These are phyloP conservation scores for Fusarium floridanum DNA, from an alignment of 2,329 filamentous ascomycete genomes.

Conservation along the genomic window DNA sequence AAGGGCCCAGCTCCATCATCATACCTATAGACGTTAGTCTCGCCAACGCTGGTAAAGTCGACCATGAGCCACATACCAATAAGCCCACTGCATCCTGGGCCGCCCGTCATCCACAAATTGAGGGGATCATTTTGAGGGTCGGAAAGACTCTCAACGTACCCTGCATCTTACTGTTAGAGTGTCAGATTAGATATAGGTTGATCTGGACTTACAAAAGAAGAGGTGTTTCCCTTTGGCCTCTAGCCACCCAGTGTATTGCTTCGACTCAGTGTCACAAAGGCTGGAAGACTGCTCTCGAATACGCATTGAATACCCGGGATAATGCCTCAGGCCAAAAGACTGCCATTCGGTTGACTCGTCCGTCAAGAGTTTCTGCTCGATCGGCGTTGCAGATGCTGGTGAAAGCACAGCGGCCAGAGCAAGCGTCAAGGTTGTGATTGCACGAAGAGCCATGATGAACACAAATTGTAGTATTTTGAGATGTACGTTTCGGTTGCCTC, in stretches of 20 bases:
- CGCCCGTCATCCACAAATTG: constrained; percentile 39
- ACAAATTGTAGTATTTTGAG: neutral
- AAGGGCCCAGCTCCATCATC: constrained; percentile 36
- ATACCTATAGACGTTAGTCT: constrained; percentile 18
- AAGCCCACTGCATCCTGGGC: constrained; percentile 28
- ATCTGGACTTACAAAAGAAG: constrained; percentile 26
- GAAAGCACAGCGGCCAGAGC: neutral
- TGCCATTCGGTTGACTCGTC: neutral
- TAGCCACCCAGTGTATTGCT: constrained; percentile 40
- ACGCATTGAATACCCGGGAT: constrained; percentile 31
- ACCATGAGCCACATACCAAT: neutral
- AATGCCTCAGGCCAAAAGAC: neutral
- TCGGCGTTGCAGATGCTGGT: neutral
- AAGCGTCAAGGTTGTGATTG: neutral
- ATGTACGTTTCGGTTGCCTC: neutral
- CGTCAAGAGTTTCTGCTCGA: neutral
- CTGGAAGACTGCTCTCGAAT: constrained; percentile 31
- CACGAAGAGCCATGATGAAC: neutral
- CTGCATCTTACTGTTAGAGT: neutral
- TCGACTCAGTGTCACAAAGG: constrained; percentile 35
- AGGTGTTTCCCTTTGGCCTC: constrained; percentile 33
- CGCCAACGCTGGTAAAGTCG: neutral
- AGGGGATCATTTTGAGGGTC: constrained; percentile 29
- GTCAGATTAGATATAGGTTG: neutral
- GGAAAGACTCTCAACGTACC: constrained; percentile 40